Base-by-base conservation (phyloP, 805 yeast species). In the Pichia occidentalis region DNA sequence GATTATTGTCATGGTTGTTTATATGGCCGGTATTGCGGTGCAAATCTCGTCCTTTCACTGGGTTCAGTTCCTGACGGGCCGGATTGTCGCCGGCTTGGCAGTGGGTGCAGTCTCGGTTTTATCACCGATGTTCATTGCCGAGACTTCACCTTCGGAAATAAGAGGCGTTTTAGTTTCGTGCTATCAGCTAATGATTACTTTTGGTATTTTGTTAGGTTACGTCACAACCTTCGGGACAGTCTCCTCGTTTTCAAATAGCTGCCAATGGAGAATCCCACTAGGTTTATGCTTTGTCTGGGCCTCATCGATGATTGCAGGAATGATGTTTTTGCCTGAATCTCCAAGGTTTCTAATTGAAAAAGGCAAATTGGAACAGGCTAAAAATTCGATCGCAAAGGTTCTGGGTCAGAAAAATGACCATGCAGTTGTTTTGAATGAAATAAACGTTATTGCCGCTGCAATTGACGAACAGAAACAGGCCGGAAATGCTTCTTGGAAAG, bases 161-260 rank as follows among this genome's bases (percentile, higher is more conserved):
- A 73, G 85, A 71, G 85, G 85, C 54, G 67, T 82, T 32, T 64
- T 78, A 44, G 85, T 79, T 37, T 71, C 79, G 29, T 73, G 77
- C 49, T 79, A 71, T 68, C 85, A 80, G 60, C 63, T 79, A 53
- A 73, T 70, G 70, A 73, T 78, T 45, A 77, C 85, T 24, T 60
- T 75, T 34, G 85, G 85, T 63, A 79, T 79, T 48, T 73, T 78
- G 52, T 57, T 77, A 42, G 85, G 85, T 49, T 75, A 76, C 63
- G 67, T 80, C 57, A 67, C 76, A 28, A 75, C 75, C 38, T 78
- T 64, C 55, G 84, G 79, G 44, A 75, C 82, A 42, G 71, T 75
- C 63, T 52, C 50, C 33, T 61, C 56, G 29, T 70, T 67, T 53
- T 24, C 43, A 19, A 67, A 65, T 54, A 64, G 74, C 11, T 61